Evolutionary conservation across 352 stramenopile genomes (phyloP), one percentile per base, ranked within the genome.

Genomic region (Phytophthora kernoviae): DNA sequence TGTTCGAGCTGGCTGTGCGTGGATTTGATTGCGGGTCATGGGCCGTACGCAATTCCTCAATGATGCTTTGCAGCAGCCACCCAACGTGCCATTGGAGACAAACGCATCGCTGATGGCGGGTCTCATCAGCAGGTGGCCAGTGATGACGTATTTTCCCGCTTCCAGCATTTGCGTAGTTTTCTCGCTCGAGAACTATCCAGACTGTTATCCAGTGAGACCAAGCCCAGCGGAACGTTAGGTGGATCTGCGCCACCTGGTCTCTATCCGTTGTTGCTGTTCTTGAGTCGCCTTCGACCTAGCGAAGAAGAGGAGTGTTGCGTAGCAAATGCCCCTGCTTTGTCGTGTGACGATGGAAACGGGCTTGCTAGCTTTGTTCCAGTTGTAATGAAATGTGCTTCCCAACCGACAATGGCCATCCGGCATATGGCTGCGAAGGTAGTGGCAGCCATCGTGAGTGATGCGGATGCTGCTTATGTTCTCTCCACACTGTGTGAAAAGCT

Each of bases 61-160:
- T 96, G 88, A 97, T 97, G 90, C 79, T 97, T 96, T 96, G 81
- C 87, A 2, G 88, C 88, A 0, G 75, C 82, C 2, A 90, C 83
- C 1, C 85, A 94, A 58, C 81, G 87, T 42, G 85, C 81, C 18
- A 79, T 96, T 39, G 85, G 84, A 42, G 85, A 94, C 56, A 94
- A 96, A 54, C 82, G 88, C 26, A 85, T 94, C 54, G 85, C 85
- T 10, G 87, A 94, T 46, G 83, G 83, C 20, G 76, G 77, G 22
- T 84, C 73, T 6, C 51, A 62, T n/a, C 60, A 81, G 54, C 83
- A 87, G 39, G 75, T 94, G n/a, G 58, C 83, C 12, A 85, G 80
- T 39, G 62, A 70, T 15, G 82, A 93, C 32, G 82, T 96, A 1
- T 94, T 96, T 55, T 87, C 81, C 12, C 84, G 87, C 8, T 96